Evolutionary conservation across 768 basidiomycete species (phyloP).

Genomic region (Mycena amicta): DNA sequence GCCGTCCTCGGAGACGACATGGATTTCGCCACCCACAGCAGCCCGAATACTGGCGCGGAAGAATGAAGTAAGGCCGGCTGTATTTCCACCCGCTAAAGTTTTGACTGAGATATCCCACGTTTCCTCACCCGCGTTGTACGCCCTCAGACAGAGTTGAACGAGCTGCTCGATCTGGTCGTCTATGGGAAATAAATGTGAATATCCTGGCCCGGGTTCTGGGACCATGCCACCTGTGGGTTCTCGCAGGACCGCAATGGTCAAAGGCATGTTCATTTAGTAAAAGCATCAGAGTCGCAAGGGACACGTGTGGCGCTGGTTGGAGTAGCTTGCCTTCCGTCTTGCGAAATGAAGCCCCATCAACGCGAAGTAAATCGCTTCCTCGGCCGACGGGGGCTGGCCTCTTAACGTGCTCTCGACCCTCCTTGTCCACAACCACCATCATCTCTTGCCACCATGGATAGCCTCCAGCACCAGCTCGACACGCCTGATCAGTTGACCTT

Average conservation of each 20-base stretch:
- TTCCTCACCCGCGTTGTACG: slow-evolving; percentile 9
- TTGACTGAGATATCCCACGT: slow-evolving; percentile 6
- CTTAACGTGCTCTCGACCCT: slow-evolving; percentile 17
- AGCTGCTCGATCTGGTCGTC: slow-evolving; percentile 16
- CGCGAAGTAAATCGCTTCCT: slow-evolving; percentile 6
- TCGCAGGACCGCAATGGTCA: neutral
- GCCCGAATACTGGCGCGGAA: slow-evolving; percentile 19
- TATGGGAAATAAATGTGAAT: neutral
- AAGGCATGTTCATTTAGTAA: neutral
- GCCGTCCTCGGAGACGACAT: slow-evolving; percentile 18
- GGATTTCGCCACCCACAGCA: slow-evolving; percentile 8
- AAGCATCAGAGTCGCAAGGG: neutral
- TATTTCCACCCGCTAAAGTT: slow-evolving; percentile 14
- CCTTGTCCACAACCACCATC: slow-evolving; percentile 6
- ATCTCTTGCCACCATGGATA: slow-evolving; percentile 8
- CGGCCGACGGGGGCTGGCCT: slow-evolving; percentile 8
- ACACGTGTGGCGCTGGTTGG: neutral
- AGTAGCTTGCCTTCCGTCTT: neutral
- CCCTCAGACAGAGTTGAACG: slow-evolving; percentile 13
- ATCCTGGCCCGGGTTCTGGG: too few species aligned
- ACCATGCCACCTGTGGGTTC: neutral
- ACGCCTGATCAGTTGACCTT: slow-evolving; percentile 16
- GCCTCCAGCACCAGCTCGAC: slow-evolving; percentile 9
- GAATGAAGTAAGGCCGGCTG: slow-evolving; percentile 11
- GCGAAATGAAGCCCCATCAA: neutral